Conservation (phyloP, 352 stramenopile species). For the Pythium oligandrum region DNA sequence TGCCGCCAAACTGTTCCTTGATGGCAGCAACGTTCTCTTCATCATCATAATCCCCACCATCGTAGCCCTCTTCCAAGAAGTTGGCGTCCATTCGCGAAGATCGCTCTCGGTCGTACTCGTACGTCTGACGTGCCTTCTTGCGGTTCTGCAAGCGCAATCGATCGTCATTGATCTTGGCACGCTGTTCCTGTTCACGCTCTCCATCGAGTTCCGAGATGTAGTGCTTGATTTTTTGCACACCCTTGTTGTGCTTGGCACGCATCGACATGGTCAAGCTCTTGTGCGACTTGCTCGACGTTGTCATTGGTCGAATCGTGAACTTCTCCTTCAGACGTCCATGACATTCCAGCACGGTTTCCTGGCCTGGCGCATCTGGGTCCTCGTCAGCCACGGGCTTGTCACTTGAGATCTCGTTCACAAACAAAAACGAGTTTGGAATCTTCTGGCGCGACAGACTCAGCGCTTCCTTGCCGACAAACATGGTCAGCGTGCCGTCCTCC, state of each 20-base stretch:
- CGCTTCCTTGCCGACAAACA: conserved; percentile 83
- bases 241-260: conserved; percentile 87
- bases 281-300: conserved; percentile 78
- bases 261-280: conserved; percentile 88
- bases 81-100: conserved; percentile 72
- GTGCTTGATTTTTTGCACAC: conserved; percentile 78
- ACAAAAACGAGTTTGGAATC: conserved; percentile 84
- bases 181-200: conserved; percentile 77
- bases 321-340: conserved; percentile 79
- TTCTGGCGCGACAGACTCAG: conserved; percentile 81
- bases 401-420: conserved; percentile 69
- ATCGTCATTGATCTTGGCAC: conserved; percentile 83
- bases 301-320: conserved; percentile 85
- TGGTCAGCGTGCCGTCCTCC: conserved; percentile 80
- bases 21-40: conserved; percentile 80
- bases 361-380: conserved; percentile 47
- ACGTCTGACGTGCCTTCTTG: conserved; percentile 81
- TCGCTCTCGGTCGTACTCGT: conserved; percentile 74
- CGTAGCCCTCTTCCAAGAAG: conserved; percentile 81
- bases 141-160: conserved; percentile 78
- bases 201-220: conserved; percentile 85
- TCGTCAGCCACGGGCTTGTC: conserved; percentile 62
- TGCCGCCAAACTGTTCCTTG: conserved; percentile 76
- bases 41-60: conserved; percentile 76
- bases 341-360: conserved; percentile 81